Conservation (phyloP, 108 stramenopile genomes). For the Nitzschia palea region DNA sequence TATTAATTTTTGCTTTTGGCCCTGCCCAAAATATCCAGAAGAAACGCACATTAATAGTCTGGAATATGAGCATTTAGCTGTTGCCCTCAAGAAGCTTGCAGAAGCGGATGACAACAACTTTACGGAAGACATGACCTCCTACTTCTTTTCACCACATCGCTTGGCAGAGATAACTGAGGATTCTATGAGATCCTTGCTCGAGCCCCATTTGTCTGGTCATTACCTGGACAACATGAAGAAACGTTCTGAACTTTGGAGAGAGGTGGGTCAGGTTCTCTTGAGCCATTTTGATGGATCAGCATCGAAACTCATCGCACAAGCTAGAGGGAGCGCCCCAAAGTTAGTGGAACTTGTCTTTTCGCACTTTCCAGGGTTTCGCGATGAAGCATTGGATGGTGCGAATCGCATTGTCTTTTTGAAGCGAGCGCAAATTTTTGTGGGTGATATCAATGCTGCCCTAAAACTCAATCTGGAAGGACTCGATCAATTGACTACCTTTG, state of each 20-base stretch:
- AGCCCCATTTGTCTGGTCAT: constrained; percentile 43
- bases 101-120: constrained; percentile 54
- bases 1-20: constrained; percentile 97
- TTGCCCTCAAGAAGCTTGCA: constrained; percentile 70
- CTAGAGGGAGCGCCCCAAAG: constrained; percentile 51
- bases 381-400: constrained; percentile 27
- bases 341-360: constrained; percentile 58
- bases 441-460: constrained; percentile 85
- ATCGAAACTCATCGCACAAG: constrained; percentile 52
- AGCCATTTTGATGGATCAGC: constrained; percentile 59
- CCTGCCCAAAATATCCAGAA: constrained; percentile 20
- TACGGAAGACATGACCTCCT: constrained; percentile 19
- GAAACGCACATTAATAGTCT: constrained; percentile 42
- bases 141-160: constrained; percentile 58
- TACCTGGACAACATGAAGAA: constrained; percentile 56
- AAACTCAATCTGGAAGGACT: constrained; percentile 30
- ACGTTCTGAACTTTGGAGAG: constrained; percentile 69
- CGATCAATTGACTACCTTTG: constrained; percentile 82
- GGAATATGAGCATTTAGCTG: constrained; percentile 89
- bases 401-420: constrained; percentile 75
- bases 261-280: constrained; percentile 65
- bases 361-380: constrained; percentile 87
- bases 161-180: constrained; percentile 50
- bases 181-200: constrained; percentile 40
- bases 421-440: constrained; percentile 90